phyloP scores from a whole-genome alignment of 2,329 filamentous ascomycete species.

The Lachnellula hyalina region DNA sequence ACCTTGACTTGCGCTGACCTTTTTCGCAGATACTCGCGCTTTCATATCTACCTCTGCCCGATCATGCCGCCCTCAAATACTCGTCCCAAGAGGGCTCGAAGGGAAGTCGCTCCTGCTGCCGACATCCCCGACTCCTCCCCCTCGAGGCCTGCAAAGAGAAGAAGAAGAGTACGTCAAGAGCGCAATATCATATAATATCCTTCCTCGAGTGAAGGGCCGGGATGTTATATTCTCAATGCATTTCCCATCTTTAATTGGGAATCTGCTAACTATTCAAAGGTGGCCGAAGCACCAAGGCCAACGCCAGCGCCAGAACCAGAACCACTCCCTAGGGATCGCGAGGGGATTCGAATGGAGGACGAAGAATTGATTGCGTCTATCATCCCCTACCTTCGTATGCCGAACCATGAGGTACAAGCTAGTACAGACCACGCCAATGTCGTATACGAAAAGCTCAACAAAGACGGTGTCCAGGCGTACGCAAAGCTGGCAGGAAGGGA shows the following conservation, averaged over 20 bases:
- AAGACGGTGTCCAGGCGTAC: constrained; percentile 65
- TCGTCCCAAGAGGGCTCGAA: constrained; percentile 33
- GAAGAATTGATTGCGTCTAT: constrained; percentile 40
- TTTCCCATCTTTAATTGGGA: not conserved
- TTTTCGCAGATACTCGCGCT: not conserved
- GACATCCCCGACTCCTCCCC: constrained; percentile 45
- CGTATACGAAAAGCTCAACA: constrained; percentile 53
- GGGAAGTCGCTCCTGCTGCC: constrained; percentile 28
- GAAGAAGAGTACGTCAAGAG: constrained; percentile 48
- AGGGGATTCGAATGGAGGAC: constrained; percentile 37
- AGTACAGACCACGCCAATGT: constrained; percentile 58
- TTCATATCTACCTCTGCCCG: not conserved
- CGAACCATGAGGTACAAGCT: constrained; percentile 47
- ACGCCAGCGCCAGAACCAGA: constrained; percentile 31
- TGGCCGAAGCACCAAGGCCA: constrained; percentile 32
- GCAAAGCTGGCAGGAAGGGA: constrained; percentile 77
- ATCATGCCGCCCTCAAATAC: constrained; percentile 38
- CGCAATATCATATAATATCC: not conserved
- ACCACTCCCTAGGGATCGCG: constrained; percentile 38
- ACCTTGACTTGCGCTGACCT: not conserved
- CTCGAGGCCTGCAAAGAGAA: constrained; percentile 57
- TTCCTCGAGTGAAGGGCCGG: not conserved
- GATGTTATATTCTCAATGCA: constrained; percentile 1
- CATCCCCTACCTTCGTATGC: constrained; percentile 22
- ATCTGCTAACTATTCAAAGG: constrained; percentile 11